Evolutionary conservation across 78 protist genomes (phyloP).

Genomic region (Diacronema lutheri): DNA sequence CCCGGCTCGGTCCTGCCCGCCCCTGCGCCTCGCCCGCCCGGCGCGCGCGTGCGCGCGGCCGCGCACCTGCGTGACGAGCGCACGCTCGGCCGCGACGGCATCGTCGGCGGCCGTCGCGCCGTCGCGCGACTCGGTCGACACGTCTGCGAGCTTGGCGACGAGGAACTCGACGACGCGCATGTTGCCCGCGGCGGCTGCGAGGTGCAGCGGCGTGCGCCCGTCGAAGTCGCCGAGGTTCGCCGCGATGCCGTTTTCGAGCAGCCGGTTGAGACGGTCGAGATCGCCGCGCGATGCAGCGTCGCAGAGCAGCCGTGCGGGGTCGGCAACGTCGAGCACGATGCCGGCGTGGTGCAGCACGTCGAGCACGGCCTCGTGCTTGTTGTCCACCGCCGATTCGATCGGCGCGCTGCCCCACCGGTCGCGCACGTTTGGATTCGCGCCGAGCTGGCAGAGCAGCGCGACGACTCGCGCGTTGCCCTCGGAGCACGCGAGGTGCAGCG

Average conservation of each 20-base stretch:
- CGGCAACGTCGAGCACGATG: too few relatives aligned
- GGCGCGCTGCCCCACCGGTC: slow-evolving; percentile 76
- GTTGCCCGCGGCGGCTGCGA: slow-evolving; percentile 73
- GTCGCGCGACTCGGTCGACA: slow-evolving; percentile 32
- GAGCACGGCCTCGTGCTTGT: background rate
- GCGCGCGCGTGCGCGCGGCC: too few relatives aligned
- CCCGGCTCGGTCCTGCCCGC: too few relatives aligned
- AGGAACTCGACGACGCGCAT: slow-evolving; percentile 45
- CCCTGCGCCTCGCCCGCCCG: too few relatives aligned
- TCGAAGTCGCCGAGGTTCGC: slow-evolving; percentile 61
- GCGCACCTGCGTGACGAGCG: too few relatives aligned
- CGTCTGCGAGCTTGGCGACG: slow-evolving; percentile 22
- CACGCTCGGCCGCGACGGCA: slow-evolving; percentile 38
- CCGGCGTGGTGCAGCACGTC: too few relatives aligned
- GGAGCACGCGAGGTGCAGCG: background rate
- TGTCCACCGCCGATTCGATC: slow-evolving; percentile 47
- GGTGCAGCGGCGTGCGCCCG: slow-evolving; percentile 68
- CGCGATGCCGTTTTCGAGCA: background rate
- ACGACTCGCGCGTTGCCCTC: background rate
- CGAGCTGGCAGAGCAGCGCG: background rate
- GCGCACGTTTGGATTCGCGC: background rate
- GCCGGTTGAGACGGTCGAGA: background rate
- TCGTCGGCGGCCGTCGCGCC: slow-evolving; percentile 66
- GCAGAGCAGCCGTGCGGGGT: background rate
- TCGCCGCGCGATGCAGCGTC: background rate